Percentiles rank a stretch among this genome's conserved stretches.
These are phyloP conservation scores for Colletotrichum cordylinicola DNA, from an alignment of 2,329 filamentous ascomycete genomes.

Conservation along the genomic window DNA sequence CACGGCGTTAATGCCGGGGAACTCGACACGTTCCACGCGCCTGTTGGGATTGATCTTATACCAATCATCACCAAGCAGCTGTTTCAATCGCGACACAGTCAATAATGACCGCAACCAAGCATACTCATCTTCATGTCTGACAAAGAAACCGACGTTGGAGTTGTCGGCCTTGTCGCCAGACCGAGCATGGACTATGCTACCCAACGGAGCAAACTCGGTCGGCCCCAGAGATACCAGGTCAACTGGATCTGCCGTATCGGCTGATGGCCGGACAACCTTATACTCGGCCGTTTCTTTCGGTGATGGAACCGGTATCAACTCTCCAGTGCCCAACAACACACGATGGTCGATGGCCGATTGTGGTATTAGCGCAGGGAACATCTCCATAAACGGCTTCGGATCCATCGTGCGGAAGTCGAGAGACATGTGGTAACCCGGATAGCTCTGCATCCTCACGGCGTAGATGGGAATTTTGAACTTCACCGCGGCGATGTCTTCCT, in stretches of 20 bases:
- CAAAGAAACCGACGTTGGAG: constrained; percentile 46
- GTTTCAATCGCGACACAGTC: constrained; percentile 28
- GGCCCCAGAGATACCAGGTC: neutral
- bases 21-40: constrained; percentile 7
- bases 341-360: constrained; percentile 32
- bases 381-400: constrained; percentile 48
- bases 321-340: constrained; percentile 8
- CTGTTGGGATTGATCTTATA: constrained; percentile 1
- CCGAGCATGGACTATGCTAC: constrained; percentile 38
- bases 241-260: neutral
- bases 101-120: constrained; percentile 43
- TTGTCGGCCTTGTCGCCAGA: constrained; percentile 44
- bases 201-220: constrained; percentile 26
- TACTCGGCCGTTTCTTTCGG: neutral
- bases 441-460: constrained; percentile 45
- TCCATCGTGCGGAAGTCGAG: constrained; percentile 48
- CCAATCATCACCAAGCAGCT: constrained; percentile 30
- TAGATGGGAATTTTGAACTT: constrained; percentile 38
- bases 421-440: constrained; percentile 48
- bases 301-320: neutral
- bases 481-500: constrained; percentile 19
- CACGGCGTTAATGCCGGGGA: constrained; percentile 13
- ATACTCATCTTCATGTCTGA: constrained; percentile 42
- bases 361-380: constrained; percentile 41
- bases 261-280: neutral